These are phyloP conservation scores for Urtica urens DNA, from an alignment of 306 rosid genomes.

Conservation along the genomic window DNA sequence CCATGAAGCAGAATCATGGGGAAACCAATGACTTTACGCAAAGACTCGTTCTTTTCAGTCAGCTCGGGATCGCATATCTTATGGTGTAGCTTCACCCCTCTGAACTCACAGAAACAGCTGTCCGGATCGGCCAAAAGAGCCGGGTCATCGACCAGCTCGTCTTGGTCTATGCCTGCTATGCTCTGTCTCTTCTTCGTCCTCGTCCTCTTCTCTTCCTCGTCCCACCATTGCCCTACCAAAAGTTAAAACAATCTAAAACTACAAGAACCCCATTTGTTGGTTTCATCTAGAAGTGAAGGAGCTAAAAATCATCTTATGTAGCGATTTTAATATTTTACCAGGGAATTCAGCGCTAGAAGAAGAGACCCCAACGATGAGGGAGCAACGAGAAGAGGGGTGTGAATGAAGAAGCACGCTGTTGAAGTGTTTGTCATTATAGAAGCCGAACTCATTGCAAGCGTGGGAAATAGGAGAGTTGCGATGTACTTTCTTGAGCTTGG, in stretches of 20 bases:
- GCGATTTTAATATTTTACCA: conserved; percentile 22
- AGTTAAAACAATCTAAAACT: neutral
- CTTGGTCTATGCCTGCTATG: conserved; percentile 82
- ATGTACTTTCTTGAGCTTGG: neutral
- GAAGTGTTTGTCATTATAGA: neutral
- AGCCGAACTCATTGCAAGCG: neutral
- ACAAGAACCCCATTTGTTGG: neutral
- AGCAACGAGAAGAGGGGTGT: conserved; percentile 23
- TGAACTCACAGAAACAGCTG: conserved; percentile 72
- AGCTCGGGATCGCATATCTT: conserved; percentile 53
- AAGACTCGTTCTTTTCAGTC: conserved; percentile 15
- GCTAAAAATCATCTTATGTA: neutral
- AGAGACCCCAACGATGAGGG: conserved; percentile 30
- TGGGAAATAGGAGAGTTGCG: neutral
- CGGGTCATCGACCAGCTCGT: conserved; percentile 52
- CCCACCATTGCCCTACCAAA: conserved; percentile 41
- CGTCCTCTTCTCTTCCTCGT: conserved; percentile 33
- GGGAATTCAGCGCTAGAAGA: conserved; percentile 54
- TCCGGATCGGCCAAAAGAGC: conserved; percentile 67
- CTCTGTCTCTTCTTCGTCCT: conserved; percentile 38
- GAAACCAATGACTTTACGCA: conserved; percentile 32
- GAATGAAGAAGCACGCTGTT: conserved; percentile 7
- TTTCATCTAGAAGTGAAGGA: neutral
- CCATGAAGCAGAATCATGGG: conserved; percentile 85
- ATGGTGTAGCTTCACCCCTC: conserved; percentile 74